Percentiles rank a stretch among this genome's conserved stretches.
Conservation (phyloP, 2,329 filamentous ascomycete genomes). For the Apiospora aurea region DNA sequence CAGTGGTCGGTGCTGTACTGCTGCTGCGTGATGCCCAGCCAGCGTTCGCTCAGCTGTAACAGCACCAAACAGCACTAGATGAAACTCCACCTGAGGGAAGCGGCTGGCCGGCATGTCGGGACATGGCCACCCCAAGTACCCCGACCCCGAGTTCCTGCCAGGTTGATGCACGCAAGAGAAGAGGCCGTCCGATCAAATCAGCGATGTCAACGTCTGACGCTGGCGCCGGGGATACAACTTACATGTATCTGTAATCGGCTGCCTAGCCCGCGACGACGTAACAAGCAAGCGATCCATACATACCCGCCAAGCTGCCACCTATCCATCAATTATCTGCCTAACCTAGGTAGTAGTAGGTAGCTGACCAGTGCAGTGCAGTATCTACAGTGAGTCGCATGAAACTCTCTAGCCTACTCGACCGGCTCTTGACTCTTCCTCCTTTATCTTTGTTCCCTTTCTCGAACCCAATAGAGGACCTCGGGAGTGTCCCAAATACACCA, state of each 20-base stretch:
- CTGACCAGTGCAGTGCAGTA: too few species aligned
- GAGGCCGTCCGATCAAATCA: neutral
- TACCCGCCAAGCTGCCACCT: constrained; percentile 13
- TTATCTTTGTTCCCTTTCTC: constrained; percentile 12
- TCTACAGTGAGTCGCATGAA: neutral
- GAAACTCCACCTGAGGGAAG: constrained; percentile 8
- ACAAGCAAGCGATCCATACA: constrained; percentile 1
- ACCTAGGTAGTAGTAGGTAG: too few species aligned
- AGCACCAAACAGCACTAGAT: neutral
- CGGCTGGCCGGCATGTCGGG: constrained; percentile 17
- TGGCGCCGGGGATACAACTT: constrained; percentile 1
- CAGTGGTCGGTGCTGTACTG: neutral
- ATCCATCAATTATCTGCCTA: neutral
- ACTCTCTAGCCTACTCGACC: constrained; percentile 3
- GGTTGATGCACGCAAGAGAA: neutral
- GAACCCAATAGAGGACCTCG: neutral
- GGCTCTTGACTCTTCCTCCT: neutral
- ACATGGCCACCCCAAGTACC: neutral
- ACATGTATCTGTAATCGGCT: constrained; percentile 14
- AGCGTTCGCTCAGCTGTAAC: too few species aligned
- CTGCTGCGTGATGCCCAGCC: neutral
- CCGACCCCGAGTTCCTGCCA: neutral
- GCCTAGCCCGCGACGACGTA: constrained; percentile 16
- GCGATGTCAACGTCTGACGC: neutral
- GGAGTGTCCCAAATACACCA: constrained; percentile 5